These are phyloP conservation scores for Naegleria lovaniensis DNA, from an alignment of 208 protist species.

Conservation along the genomic window DNA sequence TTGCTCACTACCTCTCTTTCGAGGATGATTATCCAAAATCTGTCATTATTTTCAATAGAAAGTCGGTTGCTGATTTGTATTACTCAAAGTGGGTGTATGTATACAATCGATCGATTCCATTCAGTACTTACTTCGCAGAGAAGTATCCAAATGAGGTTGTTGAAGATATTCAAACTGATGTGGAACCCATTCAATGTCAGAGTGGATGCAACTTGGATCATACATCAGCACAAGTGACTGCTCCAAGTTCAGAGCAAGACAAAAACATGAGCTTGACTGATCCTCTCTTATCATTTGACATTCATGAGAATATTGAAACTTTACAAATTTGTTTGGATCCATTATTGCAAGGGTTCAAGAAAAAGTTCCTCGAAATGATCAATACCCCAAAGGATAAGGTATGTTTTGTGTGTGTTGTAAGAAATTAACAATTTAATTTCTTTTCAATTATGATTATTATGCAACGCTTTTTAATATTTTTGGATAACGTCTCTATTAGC, in stretches of 20 bases:
- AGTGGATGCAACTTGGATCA: neutral
- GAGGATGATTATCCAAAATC: slow-evolving; percentile 18
- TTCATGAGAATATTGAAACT: neutral
- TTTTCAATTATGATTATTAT: too few relatives aligned
- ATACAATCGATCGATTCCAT: neutral
- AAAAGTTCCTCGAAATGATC: neutral
- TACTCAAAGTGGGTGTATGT: slow-evolving; percentile 8
- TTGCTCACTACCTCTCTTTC: neutral
- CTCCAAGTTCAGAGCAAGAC: neutral
- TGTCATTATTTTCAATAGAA: slow-evolving; percentile 22
- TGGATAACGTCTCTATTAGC: neutral
- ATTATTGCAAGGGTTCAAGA: neutral
- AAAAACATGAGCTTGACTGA: neutral
- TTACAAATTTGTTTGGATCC: slow-evolving; percentile 14
- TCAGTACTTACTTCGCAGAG: neutral
- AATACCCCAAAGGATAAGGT: neutral
- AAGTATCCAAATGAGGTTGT: neutral
- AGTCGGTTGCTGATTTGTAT: slow-evolving; percentile 13
- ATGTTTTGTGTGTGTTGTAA: too few relatives aligned
- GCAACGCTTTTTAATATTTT: too few relatives aligned
- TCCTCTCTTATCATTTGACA: slow-evolving; percentile 1
- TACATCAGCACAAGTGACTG: neutral
- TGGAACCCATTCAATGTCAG: neutral
- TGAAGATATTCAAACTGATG: neutral
- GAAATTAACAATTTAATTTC: too few relatives aligned